phyloP scores from a whole-genome alignment of 352 stramenopile genomes.

The Phytophthora ohioensis region DNA sequence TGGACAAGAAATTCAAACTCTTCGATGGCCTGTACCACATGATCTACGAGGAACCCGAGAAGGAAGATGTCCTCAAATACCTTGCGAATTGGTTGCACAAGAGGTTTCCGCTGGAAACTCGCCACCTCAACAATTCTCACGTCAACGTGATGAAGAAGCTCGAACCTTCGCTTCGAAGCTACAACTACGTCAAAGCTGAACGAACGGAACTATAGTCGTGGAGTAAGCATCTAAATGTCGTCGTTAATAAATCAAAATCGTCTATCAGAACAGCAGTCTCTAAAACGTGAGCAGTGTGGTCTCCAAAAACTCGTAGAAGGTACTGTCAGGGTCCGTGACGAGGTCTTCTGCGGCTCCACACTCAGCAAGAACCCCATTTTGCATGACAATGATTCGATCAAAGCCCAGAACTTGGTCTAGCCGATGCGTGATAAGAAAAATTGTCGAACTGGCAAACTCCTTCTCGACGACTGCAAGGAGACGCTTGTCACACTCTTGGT shows the following conservation, averaged over 20 bases:
- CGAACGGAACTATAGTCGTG: slow-evolving; percentile 30
- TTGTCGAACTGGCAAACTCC: slow-evolving; percentile 91
- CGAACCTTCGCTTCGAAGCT: slow-evolving; percentile 21
- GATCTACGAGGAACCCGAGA: slow-evolving; percentile 70
- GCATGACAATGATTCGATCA: slow-evolving; percentile 82
- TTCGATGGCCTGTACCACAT: slow-evolving; percentile 72
- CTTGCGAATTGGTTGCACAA: slow-evolving; percentile 51
- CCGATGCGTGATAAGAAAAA: slow-evolving; percentile 96
- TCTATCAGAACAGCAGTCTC: slow-evolving; percentile 17
- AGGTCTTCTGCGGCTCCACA: slow-evolving; percentile 87
- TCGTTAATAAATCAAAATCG: slow-evolving; percentile 32
- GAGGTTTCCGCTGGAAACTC: slow-evolving; percentile 46
- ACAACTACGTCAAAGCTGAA: slow-evolving; percentile 28
- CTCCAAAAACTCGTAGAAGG: slow-evolving; percentile 54
- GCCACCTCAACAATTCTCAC: slow-evolving; percentile 31
- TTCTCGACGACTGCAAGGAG: slow-evolving; percentile 66
- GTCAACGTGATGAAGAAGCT: slow-evolving; percentile 34
- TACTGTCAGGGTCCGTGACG: slow-evolving; percentile 46
- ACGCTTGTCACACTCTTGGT: slow-evolving; percentile 60
- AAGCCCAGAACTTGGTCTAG: slow-evolving; percentile 95
- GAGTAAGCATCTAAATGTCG: background rate
- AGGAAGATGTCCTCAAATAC: slow-evolving; percentile 60
- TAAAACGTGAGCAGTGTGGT: slow-evolving; percentile 46
- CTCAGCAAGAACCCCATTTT: slow-evolving; percentile 80
- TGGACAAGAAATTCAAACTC: slow-evolving; percentile 72